A percentile compares a stretch with the other conserved stretches of the same genome.
phyloP scores from a whole-genome alignment of 352 stramenopile species.

The Phytophthora chlamydospora region DNA sequence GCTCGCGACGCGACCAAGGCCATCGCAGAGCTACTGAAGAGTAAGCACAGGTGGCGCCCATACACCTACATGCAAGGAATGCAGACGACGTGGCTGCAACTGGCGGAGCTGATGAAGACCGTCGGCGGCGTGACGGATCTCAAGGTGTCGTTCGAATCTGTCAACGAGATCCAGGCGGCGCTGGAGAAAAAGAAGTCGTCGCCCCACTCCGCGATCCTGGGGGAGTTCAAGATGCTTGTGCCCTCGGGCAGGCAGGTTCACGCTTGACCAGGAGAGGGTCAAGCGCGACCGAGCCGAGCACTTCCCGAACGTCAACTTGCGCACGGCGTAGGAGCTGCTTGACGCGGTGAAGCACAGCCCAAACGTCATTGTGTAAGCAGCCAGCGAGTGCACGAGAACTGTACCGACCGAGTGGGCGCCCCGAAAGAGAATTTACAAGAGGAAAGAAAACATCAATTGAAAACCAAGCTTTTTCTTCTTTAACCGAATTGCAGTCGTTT shows the following conservation, averaged over 20 bases:
- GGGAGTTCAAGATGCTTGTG: constrained; percentile 33
- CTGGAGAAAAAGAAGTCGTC: constrained; percentile 15
- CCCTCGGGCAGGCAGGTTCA: constrained; percentile 3
- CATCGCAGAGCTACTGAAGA: constrained; percentile 29
- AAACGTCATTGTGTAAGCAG: constrained; percentile 17
- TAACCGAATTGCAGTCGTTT: too few species aligned
- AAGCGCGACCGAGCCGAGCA: constrained; percentile 35
- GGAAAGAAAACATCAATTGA: too few species aligned
- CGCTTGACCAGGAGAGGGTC: constrained; percentile 38
- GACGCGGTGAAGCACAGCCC: constrained; percentile 27
- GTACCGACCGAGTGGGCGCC: too few species aligned
- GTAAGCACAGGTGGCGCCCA: constrained; percentile 31
- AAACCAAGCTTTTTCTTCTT: too few species aligned
- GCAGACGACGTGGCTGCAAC: constrained; percentile 41
- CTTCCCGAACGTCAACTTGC: constrained; percentile 38
- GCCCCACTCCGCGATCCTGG: background rate
- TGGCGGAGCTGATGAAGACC: constrained; percentile 33
- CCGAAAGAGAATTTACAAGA: too few species aligned
- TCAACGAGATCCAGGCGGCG: constrained; percentile 25
- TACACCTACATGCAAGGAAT: constrained; percentile 43
- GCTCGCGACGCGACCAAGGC: constrained; percentile 33
- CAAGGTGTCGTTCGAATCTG: constrained; percentile 24
- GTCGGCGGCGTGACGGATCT: constrained; percentile 26
- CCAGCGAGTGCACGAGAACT: background rate
- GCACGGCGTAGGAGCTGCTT: constrained; percentile 34